Percentiles rank a stretch among this genome's conserved stretches.
These are phyloP conservation scores for Melocanna baccifera DNA, from an alignment of 176 grass and related monocot species.

Conservation along the genomic window DNA sequence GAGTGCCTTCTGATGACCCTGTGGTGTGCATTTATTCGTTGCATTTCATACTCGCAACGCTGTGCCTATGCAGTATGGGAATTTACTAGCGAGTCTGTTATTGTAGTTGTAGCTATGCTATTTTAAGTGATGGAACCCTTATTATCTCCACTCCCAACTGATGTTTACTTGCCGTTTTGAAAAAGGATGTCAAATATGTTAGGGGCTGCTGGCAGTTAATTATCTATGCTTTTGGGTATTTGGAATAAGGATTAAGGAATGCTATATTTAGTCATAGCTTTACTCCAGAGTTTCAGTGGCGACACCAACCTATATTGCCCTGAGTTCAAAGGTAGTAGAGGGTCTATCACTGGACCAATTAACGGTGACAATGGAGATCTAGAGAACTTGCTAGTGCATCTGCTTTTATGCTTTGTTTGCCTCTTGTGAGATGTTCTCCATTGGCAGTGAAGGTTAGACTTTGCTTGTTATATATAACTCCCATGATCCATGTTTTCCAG, in stretches of 20 bases:
- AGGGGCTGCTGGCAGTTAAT: background rate
- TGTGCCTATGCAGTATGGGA: background rate
- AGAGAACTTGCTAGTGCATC: constrained; percentile 3
- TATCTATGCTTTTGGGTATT: background rate
- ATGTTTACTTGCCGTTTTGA: constrained; percentile 9
- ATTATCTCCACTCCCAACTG: background rate
- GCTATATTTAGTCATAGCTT: constrained; percentile 30
- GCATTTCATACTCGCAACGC: background rate
- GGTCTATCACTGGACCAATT: background rate
- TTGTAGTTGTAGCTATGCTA: background rate
- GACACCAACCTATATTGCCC: background rate
- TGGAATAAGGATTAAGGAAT: background rate
- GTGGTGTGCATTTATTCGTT: background rate
- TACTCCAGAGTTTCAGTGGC: background rate
- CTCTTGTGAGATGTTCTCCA: background rate
- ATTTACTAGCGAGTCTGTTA: background rate
- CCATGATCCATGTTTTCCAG: constrained; percentile 41
- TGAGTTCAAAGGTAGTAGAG: background rate
- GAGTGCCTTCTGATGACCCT: background rate
- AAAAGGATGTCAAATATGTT: constrained; percentile 4
- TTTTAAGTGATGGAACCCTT: background rate
- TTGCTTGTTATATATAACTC: constrained; percentile 23
- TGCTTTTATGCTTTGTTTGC: constrained; percentile 5
- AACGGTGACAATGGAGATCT: background rate
- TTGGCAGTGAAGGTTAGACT: background rate